phyloP scores from a whole-genome alignment of 192 early-diverging fungal species.

The Backusella macrospora region DNA sequence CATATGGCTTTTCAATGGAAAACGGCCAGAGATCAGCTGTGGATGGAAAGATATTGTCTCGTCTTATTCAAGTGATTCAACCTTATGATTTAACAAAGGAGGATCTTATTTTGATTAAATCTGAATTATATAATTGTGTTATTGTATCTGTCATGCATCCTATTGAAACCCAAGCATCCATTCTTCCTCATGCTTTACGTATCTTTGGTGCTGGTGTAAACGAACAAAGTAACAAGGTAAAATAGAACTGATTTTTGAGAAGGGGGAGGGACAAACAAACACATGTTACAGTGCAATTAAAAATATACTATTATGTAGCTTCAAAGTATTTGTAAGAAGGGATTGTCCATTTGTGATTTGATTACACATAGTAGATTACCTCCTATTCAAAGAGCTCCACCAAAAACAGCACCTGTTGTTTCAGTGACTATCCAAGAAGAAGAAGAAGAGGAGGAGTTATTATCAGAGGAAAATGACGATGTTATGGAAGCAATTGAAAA shows the following conservation, averaged over 20 bases:
- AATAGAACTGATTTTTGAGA: too few relatives aligned
- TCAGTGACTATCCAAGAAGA: not conserved
- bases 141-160: constrained; percentile 44
- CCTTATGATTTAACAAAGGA: constrained; percentile 5
- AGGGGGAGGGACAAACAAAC: not conserved
- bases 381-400: constrained; percentile 40
- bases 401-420: not conserved
- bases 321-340: constrained; percentile 38
- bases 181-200: constrained; percentile 44
- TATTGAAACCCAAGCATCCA: constrained; percentile 42
- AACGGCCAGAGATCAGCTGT: constrained; percentile 21
- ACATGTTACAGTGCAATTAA: not conserved
- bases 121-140: constrained; percentile 44
- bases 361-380: constrained; percentile 57
- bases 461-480: not conserved
- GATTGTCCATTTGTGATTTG: constrained; percentile 57
- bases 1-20: constrained; percentile 36
- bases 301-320: constrained; percentile 26
- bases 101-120: constrained; percentile 15
- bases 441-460: too few relatives aligned
- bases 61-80: constrained; percentile 31
- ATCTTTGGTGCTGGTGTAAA: constrained; percentile 45
- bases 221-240: constrained; percentile 38
- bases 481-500: not conserved
- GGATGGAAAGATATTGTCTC: constrained; percentile 36